phyloP scores from a whole-genome alignment of 371 early-diverging fungal genomes.

The Batrachochytrium dendrobatidis region DNA sequence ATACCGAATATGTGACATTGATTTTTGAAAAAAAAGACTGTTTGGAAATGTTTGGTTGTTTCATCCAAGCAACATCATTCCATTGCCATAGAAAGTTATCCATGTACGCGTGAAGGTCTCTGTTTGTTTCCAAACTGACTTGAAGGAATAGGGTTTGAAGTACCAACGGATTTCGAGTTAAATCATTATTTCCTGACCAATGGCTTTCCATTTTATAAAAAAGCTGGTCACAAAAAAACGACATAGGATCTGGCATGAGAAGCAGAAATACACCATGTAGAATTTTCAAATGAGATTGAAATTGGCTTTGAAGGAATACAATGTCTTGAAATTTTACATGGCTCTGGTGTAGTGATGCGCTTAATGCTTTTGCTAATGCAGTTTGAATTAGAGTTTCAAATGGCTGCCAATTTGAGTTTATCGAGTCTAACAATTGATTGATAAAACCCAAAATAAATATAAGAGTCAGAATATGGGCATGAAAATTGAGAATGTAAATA shows the following conservation, averaged over 20 bases:
- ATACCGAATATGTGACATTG: too few species aligned
- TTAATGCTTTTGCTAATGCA: neutral
- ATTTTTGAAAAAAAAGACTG: neutral
- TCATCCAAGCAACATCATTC: neutral
- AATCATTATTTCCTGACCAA: neutral
- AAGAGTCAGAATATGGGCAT: constrained; percentile 1
- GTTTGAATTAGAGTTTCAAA: neutral
- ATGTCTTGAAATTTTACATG: neutral
- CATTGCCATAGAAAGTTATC: neutral
- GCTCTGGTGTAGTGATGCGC: neutral
- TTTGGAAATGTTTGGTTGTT: neutral
- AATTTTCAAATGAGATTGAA: neutral
- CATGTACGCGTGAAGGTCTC: neutral
- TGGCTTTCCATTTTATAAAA: neutral
- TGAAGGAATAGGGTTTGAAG: neutral
- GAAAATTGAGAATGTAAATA: neutral
- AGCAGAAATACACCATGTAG: neutral
- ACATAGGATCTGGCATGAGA: neutral
- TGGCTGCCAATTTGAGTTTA: neutral
- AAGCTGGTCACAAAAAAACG: neutral
- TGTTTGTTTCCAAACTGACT: neutral
- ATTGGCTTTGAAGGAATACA: neutral
- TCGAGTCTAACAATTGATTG: too few species aligned
- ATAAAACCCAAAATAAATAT: neutral
- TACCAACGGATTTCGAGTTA: neutral